Conservation (phyloP, 208 protist genomes). For the Wallacemonas sp. region DNA sequence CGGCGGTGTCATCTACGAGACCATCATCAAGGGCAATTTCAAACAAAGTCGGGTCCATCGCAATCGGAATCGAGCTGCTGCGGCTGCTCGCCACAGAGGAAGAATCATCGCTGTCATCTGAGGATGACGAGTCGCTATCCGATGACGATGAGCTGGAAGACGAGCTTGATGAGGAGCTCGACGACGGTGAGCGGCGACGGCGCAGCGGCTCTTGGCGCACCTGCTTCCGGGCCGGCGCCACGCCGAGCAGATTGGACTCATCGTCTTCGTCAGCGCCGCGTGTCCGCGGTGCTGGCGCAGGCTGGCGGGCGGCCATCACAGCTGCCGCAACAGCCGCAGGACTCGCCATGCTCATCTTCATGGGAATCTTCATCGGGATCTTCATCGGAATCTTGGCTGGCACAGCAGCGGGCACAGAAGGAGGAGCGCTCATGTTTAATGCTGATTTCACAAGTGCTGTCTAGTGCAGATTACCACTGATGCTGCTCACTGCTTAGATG, state of each 20-base stretch:
- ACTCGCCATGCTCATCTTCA: constrained; percentile 28
- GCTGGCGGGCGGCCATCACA: constrained; percentile 21
- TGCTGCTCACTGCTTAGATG: too few species aligned
- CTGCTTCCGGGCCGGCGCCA: constrained; percentile 12
- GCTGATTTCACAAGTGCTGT: too few species aligned
- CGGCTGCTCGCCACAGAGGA: constrained; percentile 9
- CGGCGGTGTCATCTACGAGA: constrained; percentile 41
- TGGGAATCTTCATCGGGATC: constrained; percentile 42
- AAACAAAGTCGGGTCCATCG: constrained; percentile 59
- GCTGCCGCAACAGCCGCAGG: constrained; percentile 18
- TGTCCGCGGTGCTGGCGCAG: constrained; percentile 17
- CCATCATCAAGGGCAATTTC: constrained; percentile 50
- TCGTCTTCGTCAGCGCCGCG: constrained; percentile 30
- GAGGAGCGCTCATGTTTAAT: constrained; percentile 1
- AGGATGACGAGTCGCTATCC: constrained; percentile 2
- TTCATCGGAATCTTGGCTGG: constrained; percentile 74
- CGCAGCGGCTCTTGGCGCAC: constrained; percentile 13
- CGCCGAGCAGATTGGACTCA: constrained; percentile 34
- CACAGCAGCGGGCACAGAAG: constrained; percentile 15
- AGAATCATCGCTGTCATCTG: constrained; percentile 15
- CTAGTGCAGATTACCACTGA: too few species aligned
- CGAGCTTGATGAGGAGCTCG: constrained; percentile 24
- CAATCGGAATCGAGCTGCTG: constrained; percentile 21
- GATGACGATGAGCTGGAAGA: constrained; percentile 11
- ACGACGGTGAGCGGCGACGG: constrained; percentile 17